A percentile compares a stretch with the other conserved stretches of the same genome.
These are phyloP conservation scores for Penicillium antarcticum DNA, from an alignment of 495 filamentous ascomycete genomes.

Conservation along the genomic window DNA sequence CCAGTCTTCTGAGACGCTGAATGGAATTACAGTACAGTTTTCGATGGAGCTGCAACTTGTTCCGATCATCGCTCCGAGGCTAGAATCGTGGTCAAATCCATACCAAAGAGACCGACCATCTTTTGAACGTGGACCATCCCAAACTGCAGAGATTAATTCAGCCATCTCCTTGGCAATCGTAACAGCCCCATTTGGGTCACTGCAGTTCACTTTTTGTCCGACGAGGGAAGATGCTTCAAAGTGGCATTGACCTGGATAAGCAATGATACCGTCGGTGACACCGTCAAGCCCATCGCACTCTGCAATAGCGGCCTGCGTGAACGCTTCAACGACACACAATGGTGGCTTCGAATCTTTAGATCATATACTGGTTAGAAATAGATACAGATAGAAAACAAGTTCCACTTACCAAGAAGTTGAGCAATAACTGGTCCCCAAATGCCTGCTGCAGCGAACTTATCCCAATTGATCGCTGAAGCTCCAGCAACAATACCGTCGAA, in stretches of 20 bases:
- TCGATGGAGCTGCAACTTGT: too few species aligned
- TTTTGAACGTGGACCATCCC: slow-evolving; percentile 19
- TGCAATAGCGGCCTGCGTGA: slow-evolving; percentile 38
- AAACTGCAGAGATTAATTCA: slow-evolving; percentile 10
- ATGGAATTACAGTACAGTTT: slow-evolving; percentile 3
- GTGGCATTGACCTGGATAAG: slow-evolving; percentile 47
- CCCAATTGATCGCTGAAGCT: slow-evolving; percentile 41
- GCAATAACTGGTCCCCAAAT: slow-evolving; percentile 18
- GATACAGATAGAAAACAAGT: neutral
- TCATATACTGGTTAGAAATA: neutral
- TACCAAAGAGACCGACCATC: slow-evolving; percentile 27
- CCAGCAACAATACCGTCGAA: slow-evolving; percentile 62
- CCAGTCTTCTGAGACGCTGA: slow-evolving; percentile 21
- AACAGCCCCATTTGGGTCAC: slow-evolving; percentile 10
- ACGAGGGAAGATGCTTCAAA: slow-evolving; percentile 47
- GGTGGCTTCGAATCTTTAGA: slow-evolving; percentile 22
- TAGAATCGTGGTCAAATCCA: slow-evolving; percentile 17
- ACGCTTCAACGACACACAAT: slow-evolving; percentile 43
- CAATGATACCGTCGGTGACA: slow-evolving; percentile 56
- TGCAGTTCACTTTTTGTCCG: slow-evolving; percentile 42
- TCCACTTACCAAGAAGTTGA: slow-evolving; percentile 27
- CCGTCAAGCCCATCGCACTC: slow-evolving; percentile 54
- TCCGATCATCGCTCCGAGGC: too few species aligned
- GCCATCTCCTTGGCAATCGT: slow-evolving; percentile 19
- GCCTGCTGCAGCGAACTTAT: slow-evolving; percentile 25